Conservation (phyloP, 129 eudicot species). For the Glebionis coronaria region DNA sequence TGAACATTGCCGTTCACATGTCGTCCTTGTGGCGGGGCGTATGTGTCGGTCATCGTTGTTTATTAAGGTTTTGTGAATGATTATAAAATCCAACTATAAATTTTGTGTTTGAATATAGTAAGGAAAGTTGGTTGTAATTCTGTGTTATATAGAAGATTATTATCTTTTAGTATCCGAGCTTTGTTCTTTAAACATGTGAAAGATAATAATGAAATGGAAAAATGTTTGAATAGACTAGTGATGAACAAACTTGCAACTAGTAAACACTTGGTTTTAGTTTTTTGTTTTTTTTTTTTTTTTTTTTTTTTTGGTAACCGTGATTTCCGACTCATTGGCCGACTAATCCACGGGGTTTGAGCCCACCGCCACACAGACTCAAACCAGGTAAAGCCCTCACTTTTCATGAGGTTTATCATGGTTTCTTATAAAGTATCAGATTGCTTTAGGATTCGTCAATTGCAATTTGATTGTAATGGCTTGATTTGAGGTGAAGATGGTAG, state of each 20-base stretch:
- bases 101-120: background rate
- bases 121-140: background rate
- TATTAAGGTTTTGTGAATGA: too few relatives aligned
- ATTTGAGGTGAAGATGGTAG: constrained; percentile 22
- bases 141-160: too few relatives aligned
- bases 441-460: constrained; percentile 16
- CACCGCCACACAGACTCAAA: too few relatives aligned
- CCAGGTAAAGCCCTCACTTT: too few relatives aligned
- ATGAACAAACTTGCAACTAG: constrained; percentile 12
- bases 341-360: too few relatives aligned
- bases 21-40: too few relatives aligned
- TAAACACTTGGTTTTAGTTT: background rate
- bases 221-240: constrained; percentile 9
- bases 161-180: too few relatives aligned
- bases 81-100: background rate
- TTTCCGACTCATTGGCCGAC: too few relatives aligned
- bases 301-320: too few relatives aligned
- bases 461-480: background rate
- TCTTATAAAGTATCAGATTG: constrained; percentile 9
- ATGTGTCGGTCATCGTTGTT: too few relatives aligned
- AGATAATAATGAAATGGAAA: constrained; percentile 1
- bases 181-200: constrained; percentile 7
- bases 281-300: too few relatives aligned
- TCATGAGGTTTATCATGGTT: constrained; percentile 17
- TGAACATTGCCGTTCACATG: background rate